phyloP scores from a whole-genome alignment of 108 stramenopile species.

The Cyclotella distinguenda region DNA sequence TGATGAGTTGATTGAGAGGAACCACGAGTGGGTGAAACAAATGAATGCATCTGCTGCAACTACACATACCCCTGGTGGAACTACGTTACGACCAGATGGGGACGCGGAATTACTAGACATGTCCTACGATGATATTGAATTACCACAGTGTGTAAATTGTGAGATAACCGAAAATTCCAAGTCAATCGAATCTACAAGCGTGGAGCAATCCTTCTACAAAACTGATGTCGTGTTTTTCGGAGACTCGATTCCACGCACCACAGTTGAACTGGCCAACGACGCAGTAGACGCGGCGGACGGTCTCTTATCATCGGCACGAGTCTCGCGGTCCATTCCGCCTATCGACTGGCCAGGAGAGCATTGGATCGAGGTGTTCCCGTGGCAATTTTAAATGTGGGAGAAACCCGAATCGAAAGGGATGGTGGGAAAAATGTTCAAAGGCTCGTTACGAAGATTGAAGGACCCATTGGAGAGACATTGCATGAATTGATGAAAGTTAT shows the following conservation, averaged over 20 bases:
- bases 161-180: slow-evolving; percentile 29
- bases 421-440: slow-evolving; percentile 56
- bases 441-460: slow-evolving; percentile 47
- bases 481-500: slow-evolving; percentile 29
- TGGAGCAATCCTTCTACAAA: slow-evolving; percentile 83
- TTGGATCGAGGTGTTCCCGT: slow-evolving; percentile 55
- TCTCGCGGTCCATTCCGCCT: slow-evolving; percentile 86
- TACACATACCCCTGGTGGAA: background rate
- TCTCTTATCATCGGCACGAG: slow-evolving; percentile 83
- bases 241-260: slow-evolving; percentile 76
- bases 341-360: slow-evolving; percentile 76
- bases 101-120: slow-evolving; percentile 74
- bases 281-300: slow-evolving; percentile 80
- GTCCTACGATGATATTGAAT: slow-evolving; percentile 62
- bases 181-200: too few species aligned
- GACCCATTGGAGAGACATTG: slow-evolving; percentile 51
- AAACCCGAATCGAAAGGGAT: slow-evolving; percentile 88
- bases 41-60: slow-evolving; percentile 6
- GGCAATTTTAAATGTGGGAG: slow-evolving; percentile 89
- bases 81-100: slow-evolving; percentile 90
- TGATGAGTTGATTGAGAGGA: slow-evolving; percentile 57
- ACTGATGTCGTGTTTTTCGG: slow-evolving; percentile 96
- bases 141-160: slow-evolving; percentile 79
- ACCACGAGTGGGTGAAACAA: slow-evolving; percentile 69
- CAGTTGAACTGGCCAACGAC: slow-evolving; percentile 57